These are phyloP conservation scores for Penicillium silybi DNA, from an alignment of 495 filamentous ascomycete species.

Conservation along the genomic window DNA sequence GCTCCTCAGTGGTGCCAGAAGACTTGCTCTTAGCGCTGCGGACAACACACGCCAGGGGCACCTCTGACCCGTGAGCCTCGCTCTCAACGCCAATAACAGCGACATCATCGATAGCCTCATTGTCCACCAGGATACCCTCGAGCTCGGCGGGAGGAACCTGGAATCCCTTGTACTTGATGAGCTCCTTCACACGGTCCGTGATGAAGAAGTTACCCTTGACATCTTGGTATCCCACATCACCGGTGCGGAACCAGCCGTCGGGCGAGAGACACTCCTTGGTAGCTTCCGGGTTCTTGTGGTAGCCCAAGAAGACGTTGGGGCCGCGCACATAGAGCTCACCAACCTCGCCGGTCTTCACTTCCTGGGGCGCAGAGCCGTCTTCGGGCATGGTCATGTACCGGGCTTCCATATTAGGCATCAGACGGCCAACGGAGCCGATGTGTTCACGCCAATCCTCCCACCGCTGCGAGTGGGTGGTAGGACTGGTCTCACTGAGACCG, in stretches of 20 bases:
- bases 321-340: constrained; percentile 64
- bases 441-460: constrained; percentile 74
- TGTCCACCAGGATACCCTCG: constrained; percentile 70
- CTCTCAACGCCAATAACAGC: constrained; percentile 82
- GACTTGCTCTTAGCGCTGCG: constrained; percentile 47
- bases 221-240: constrained; percentile 62
- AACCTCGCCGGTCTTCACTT: constrained; percentile 54
- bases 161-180: constrained; percentile 89
- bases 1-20: constrained; percentile 46
- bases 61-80: constrained; percentile 66
- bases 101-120: constrained; percentile 72
- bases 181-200: constrained; percentile 84
- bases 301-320: constrained; percentile 69
- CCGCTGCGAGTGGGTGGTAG: constrained; percentile 52
- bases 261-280: constrained; percentile 59
- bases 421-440: constrained; percentile 75
- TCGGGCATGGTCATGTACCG: constrained; percentile 65
- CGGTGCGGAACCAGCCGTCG: constrained; percentile 62
- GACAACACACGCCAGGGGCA: constrained; percentile 81
- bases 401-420: constrained; percentile 78
- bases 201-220: constrained; percentile 62
- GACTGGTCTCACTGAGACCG: constrained; percentile 79
- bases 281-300: constrained; percentile 67
- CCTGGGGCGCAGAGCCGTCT: constrained; percentile 50
- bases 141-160: constrained; percentile 87